Evolutionary conservation across 202 grass and related monocot genomes (phyloP).

Genomic region (Elaeis oleifera): DNA sequence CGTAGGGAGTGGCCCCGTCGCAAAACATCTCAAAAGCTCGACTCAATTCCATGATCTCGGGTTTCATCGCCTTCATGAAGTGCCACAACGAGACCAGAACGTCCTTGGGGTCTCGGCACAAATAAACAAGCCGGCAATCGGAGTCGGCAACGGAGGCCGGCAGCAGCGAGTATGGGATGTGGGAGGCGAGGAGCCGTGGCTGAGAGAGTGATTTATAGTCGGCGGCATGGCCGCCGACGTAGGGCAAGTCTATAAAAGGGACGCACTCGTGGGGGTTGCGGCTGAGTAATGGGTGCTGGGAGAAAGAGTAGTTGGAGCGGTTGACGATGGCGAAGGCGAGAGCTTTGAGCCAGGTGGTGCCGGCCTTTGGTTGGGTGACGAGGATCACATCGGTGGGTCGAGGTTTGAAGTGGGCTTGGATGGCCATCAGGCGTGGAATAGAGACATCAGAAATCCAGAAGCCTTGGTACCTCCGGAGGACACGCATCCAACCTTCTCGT

Average conservation of each 20-base stretch:
- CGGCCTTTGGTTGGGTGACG: constrained; percentile 6
- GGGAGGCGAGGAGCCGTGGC: constrained; percentile 28
- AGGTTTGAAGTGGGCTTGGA: background rate
- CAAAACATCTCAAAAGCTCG: constrained; percentile 16
- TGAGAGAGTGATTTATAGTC: background rate
- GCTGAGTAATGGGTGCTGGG: constrained; percentile 28
- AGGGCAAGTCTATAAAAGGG: constrained; percentile 18
- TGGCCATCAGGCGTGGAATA: too few species aligned
- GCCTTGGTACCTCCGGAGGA: too few species aligned
- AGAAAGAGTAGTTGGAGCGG: background rate
- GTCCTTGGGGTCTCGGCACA: constrained; percentile 42
- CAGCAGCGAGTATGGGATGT: constrained; percentile 22
- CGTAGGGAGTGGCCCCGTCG: constrained; percentile 23
- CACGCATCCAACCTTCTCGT: too few species aligned
- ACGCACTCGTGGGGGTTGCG: constrained; percentile 33
- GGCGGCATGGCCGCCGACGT: background rate
- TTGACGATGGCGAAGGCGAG: background rate
- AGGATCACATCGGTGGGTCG: background rate
- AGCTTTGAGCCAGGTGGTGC: constrained; percentile 13
- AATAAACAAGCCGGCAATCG: constrained; percentile 31
- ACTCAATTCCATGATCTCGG: background rate
- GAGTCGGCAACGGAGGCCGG: constrained; percentile 11
- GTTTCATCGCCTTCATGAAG: constrained; percentile 7
- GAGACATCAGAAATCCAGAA: too few species aligned
- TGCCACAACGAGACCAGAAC: constrained; percentile 36